A percentile compares a stretch with the other conserved stretches of the same genome.
phyloP scores from a whole-genome alignment of 768 basidiomycete genomes.

The Lactifluus piperatus region DNA sequence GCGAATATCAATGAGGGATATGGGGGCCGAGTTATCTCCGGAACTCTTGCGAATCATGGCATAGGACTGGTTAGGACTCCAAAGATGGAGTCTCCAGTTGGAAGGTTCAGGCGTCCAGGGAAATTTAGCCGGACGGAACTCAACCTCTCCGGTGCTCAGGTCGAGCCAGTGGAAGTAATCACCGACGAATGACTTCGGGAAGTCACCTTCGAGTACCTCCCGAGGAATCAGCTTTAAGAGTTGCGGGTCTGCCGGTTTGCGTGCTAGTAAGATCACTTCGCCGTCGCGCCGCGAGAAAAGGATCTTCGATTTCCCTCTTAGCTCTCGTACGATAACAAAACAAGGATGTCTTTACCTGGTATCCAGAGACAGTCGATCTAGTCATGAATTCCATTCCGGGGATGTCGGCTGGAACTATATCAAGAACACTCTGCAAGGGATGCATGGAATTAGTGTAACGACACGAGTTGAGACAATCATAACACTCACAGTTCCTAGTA shows the following conservation, averaged over 20 bases:
- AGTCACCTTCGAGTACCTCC: slow-evolving; percentile 23
- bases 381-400: slow-evolving; percentile 2
- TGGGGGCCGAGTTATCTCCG: no score
- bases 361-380: background rate
- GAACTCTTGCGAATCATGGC: background rate
- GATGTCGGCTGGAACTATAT: background rate
- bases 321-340: background rate
- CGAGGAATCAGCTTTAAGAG: slow-evolving; percentile 29
- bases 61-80: background rate
- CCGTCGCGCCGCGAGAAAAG: background rate
- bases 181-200: slow-evolving; percentile 23
- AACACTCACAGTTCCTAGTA: background rate
- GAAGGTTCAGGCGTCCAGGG: slow-evolving; percentile 25
- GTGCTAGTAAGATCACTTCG: background rate
- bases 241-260: background rate
- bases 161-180: background rate
- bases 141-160: background rate
- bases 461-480: background rate
- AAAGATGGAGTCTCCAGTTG: slow-evolving; percentile 23
- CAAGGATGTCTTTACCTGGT: background rate
- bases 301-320: background rate
- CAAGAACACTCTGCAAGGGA: background rate
- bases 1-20: no score
- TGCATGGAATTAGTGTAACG: background rate
- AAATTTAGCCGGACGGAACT: slow-evolving; percentile 27